Evolutionary conservation across 1,284 basidiomycete species (phyloP).

Genomic region (Sporisorium graminicola): DNA sequence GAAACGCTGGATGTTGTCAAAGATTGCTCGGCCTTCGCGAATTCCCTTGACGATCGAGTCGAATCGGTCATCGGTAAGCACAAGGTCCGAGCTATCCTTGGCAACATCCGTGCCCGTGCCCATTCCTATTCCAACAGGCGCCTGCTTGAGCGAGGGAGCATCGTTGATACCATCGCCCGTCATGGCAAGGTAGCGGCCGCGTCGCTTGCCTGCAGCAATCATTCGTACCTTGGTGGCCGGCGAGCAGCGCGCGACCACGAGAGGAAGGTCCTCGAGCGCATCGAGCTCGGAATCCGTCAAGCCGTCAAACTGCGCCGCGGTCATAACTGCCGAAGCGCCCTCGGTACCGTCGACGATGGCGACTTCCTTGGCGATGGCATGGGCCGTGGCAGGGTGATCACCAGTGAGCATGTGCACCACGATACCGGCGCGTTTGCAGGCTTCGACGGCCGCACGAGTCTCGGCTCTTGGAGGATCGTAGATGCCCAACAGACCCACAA

Average conservation of each 20-base stretch:
- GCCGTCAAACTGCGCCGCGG: constrained; percentile 58
- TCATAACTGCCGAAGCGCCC: constrained; percentile 52
- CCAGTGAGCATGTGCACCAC: constrained; percentile 64
- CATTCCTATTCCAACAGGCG: constrained; percentile 76
- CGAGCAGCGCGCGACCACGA: constrained; percentile 63
- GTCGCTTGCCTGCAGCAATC: constrained; percentile 57
- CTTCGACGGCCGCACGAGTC: constrained; percentile 58
- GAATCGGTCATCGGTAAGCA: constrained; percentile 65
- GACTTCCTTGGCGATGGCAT: constrained; percentile 60
- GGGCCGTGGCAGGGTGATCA: constrained; percentile 61
- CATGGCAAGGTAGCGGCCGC: constrained; percentile 54
- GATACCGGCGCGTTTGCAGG: constrained; percentile 62
- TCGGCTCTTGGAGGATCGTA: constrained; percentile 65
- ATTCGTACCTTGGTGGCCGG: constrained; percentile 65
- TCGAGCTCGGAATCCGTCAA: constrained; percentile 60
- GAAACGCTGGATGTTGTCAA: constrained; percentile 66
- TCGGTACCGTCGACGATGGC: constrained; percentile 59
- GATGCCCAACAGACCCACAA: constrained; percentile 63
- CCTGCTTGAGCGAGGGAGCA: constrained; percentile 74
- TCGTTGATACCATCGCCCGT: constrained; percentile 75
- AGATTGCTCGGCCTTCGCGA: constrained; percentile 61
- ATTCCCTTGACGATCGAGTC: constrained; percentile 62
- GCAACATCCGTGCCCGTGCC: constrained; percentile 81
- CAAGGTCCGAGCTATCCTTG: constrained; percentile 72
- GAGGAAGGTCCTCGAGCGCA: constrained; percentile 50